phyloP scores from a whole-genome alignment of 2,329 filamentous ascomycete species.

The Penicillium psychrosexuale region DNA sequence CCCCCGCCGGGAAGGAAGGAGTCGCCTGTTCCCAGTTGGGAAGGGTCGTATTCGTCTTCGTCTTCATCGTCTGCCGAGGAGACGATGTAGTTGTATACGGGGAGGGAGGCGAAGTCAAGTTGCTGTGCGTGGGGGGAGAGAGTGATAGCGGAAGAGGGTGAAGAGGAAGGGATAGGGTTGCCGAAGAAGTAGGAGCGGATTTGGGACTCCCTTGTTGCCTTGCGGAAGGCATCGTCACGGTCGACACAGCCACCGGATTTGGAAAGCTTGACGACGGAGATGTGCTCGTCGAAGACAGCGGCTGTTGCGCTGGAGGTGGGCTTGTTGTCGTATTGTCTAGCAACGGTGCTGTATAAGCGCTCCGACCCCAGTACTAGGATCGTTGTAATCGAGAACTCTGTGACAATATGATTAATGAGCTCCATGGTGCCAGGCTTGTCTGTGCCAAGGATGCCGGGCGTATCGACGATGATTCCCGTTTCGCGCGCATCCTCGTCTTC shows the following conservation, averaged over 20 bases:
- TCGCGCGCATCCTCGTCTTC: slow-evolving; percentile 69
- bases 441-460: slow-evolving; percentile 65
- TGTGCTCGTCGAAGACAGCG: slow-evolving; percentile 57
- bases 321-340: slow-evolving; percentile 61
- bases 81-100: slow-evolving; percentile 68
- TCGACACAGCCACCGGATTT: slow-evolving; percentile 83
- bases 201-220: slow-evolving; percentile 67
- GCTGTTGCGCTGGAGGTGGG: slow-evolving; percentile 47
- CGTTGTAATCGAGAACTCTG: slow-evolving; percentile 70
- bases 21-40: slow-evolving; percentile 30
- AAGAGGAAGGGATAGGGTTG: slow-evolving; percentile 47
- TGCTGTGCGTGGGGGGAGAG: slow-evolving; percentile 85
- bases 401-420: slow-evolving; percentile 73
- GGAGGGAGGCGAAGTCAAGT: slow-evolving; percentile 70
- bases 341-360: slow-evolving; percentile 70
- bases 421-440: slow-evolving; percentile 67
- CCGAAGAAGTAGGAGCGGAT: slow-evolving; percentile 97
- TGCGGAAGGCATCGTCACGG: slow-evolving; percentile 70
- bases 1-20: slow-evolving; percentile 39
- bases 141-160: slow-evolving; percentile 57
- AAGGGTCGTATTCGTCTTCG: slow-evolving; percentile 47
- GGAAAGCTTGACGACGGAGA: slow-evolving; percentile 73
- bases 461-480: slow-evolving; percentile 83
- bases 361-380: slow-evolving; percentile 80
- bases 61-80: slow-evolving; percentile 53